phyloP scores from a whole-genome alignment of 805 yeast species.

The Candida jianshihensis region DNA sequence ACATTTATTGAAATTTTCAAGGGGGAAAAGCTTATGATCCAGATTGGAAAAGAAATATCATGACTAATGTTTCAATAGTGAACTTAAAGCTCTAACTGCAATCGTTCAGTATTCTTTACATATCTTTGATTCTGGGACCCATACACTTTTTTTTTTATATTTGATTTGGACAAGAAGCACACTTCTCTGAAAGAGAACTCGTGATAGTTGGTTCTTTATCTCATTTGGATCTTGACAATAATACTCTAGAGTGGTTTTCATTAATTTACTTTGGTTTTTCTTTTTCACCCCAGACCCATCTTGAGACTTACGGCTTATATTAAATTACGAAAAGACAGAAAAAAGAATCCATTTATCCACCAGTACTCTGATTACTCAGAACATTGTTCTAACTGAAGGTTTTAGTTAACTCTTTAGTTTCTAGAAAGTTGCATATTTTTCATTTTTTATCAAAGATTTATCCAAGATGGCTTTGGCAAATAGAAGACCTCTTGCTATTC shows the following conservation, averaged over 20 bases:
- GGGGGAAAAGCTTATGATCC: no score
- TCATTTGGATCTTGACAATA: no score
- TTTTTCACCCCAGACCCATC: no score
- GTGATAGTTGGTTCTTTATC: no score
- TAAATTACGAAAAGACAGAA: no score
- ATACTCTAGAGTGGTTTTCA: background rate
- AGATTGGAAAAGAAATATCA: no score
- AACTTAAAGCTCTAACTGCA: background rate
- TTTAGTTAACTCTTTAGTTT: slow-evolving; percentile 21
- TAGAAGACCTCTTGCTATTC: slow-evolving; percentile 55
- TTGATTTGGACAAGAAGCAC: background rate
- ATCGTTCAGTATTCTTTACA: background rate
- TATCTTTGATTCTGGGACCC: background rate
- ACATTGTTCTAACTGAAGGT: slow-evolving; percentile 12
- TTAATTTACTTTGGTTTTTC: background rate
- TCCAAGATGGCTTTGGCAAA: slow-evolving; percentile 56
- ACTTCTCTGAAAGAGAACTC: background rate
- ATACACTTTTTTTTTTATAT: background rate
- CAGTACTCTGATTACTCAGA: background rate
- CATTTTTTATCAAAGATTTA: slow-evolving; percentile 1
- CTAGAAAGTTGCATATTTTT: background rate
- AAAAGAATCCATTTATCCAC: background rate
- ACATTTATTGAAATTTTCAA: background rate
- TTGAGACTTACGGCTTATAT: no score
- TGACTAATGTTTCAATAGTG: background rate